Evolutionary conservation across 768 basidiomycete species (phyloP).

Genomic region (Dioszegia hungarica): DNA sequence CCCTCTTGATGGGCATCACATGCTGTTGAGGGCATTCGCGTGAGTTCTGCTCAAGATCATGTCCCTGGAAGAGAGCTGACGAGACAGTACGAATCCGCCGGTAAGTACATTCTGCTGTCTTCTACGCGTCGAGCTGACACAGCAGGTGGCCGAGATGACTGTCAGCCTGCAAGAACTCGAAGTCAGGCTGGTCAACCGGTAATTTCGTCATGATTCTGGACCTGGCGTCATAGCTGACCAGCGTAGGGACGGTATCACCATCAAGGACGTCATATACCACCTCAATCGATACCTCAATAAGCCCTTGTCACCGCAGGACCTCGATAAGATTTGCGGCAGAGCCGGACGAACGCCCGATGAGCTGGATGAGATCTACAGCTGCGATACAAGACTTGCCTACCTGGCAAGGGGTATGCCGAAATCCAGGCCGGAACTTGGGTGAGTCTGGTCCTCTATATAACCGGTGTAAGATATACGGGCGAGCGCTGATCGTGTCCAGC

Average conservation of each 20-base stretch:
- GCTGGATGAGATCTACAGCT: not conserved
- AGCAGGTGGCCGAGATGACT: not conserved
- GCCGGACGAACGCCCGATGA: not conserved
- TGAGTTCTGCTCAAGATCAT: not conserved
- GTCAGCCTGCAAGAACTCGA: not conserved
- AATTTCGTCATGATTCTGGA: not conserved
- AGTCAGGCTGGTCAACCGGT: not conserved
- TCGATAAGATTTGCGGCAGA: not conserved
- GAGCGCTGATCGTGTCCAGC: too few species aligned
- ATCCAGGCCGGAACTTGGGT: too few species aligned
- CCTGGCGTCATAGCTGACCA: not conserved
- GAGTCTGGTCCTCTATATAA: too few species aligned
- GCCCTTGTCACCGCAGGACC: not conserved
- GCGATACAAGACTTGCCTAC: not conserved
- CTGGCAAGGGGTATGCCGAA: not conserved
- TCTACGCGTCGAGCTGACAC: not conserved
- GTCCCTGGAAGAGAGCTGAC: not conserved
- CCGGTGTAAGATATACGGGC: too few species aligned
- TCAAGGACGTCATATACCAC: not conserved
- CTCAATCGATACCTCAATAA: not conserved
- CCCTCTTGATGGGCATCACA: not conserved
- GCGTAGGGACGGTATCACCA: not conserved
- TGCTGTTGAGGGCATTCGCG: conserved; percentile 1
- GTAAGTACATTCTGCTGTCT: not conserved
- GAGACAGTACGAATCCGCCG: conserved; percentile 4